Evolutionary conservation across 192 early-diverging fungal genomes (phyloP).

Genomic region (Phlyctochytrium arcticum): DNA sequence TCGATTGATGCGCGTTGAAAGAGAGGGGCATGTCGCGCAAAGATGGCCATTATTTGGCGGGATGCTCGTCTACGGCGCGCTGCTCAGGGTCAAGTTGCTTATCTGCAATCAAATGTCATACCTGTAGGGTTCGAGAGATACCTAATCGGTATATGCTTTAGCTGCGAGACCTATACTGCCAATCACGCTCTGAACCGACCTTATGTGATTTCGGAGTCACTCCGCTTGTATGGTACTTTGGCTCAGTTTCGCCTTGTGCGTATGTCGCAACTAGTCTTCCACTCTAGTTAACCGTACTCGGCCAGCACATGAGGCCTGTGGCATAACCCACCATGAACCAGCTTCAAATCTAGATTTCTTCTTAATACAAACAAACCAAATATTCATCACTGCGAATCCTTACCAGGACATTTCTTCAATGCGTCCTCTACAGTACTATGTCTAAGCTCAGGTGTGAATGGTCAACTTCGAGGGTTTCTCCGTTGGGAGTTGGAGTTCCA

Average conservation of each 20-base stretch:
- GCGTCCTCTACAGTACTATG: constrained; percentile 16
- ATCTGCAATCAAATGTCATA: too few relatives aligned
- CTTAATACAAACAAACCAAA: not conserved
- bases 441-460: too few relatives aligned
- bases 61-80: constrained; percentile 40
- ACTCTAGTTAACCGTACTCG: too few relatives aligned
- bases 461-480: too few relatives aligned
- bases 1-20: constrained; percentile 75
- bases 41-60: constrained; percentile 66
- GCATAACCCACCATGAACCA: constrained; percentile 52
- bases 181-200: constrained; percentile 29
- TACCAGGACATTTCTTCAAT: constrained; percentile 17
- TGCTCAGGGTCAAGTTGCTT: too few relatives aligned
- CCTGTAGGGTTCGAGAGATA: constrained; percentile 27
- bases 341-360: constrained; percentile 55
- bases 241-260: constrained; percentile 56
- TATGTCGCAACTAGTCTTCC: constrained; percentile 83
- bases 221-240: constrained; percentile 65
- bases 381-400: not conserved
- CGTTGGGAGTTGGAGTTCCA: not conserved
- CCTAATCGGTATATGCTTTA: constrained; percentile 1
- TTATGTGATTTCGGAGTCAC: constrained; percentile 74
- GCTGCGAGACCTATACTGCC: not conserved
- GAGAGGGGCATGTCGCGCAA: constrained; percentile 51
- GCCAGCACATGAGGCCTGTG: too few relatives aligned